A percentile compares a stretch with the other conserved stretches of the same genome.
These are phyloP conservation scores for Closterium sp. DNA, from an alignment of 139 green algal genomes.

Conservation along the genomic window DNA sequence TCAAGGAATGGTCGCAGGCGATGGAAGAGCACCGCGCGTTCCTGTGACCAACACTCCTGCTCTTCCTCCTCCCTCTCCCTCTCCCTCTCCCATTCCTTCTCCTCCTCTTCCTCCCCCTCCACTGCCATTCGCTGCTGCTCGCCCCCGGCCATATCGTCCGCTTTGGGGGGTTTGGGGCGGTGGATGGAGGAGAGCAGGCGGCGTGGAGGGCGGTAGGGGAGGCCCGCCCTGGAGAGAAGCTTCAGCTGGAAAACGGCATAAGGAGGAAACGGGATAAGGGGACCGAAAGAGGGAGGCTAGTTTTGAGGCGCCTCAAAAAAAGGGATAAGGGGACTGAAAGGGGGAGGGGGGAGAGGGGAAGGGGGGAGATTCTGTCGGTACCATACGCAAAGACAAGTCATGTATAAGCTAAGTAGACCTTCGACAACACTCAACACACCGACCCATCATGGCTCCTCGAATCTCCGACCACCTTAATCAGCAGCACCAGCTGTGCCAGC, in stretches of 20 bases:
- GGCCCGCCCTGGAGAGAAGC: neutral
- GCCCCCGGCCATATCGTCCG: no score
- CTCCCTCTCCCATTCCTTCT: neutral
- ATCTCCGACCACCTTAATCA: no score
- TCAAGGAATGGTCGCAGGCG: constrained; percentile 46
- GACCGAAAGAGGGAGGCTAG: neutral
- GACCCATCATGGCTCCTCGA: no score
- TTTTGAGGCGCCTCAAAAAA: neutral
- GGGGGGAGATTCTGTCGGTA: no score
- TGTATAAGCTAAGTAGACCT: no score
- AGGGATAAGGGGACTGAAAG: neutral
- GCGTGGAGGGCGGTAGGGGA: neutral
- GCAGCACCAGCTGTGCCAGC: no score
- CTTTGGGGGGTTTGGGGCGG: neutral
- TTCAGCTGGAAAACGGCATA: neutral
- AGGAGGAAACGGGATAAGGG: neutral
- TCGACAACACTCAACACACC: no score
- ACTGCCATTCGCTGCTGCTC: neutral
- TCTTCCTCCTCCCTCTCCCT: constrained; percentile 62
- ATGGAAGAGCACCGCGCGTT: constrained; percentile 44
- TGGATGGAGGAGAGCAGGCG: neutral
- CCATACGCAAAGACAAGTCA: no score
- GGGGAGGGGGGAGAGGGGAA: no score
- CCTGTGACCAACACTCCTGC: constrained; percentile 52
- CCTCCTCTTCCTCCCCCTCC: neutral